These are phyloP conservation scores for Tremella fuciformis DNA, from an alignment of 768 basidiomycete species.

Conservation along the genomic window DNA sequence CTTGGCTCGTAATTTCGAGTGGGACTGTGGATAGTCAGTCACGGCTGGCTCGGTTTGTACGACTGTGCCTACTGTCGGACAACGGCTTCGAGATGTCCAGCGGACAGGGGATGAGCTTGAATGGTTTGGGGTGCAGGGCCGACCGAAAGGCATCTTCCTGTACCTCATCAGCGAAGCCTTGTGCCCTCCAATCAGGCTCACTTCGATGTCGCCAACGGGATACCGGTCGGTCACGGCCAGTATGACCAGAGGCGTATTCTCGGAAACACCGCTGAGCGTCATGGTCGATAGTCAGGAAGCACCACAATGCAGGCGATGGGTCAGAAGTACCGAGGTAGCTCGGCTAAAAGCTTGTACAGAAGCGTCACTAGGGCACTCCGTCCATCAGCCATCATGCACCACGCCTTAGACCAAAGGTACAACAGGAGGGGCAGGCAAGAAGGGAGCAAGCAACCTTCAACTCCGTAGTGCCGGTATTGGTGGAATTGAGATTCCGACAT, in stretches of 20 bases:
- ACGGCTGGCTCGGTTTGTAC: background rate
- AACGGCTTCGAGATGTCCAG: slow-evolving; percentile 3
- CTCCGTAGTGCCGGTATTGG: background rate
- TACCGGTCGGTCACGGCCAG: slow-evolving; percentile 2
- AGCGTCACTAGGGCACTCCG: too few species aligned
- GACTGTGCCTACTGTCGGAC: background rate
- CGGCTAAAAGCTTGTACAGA: too few species aligned
- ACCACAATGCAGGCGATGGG: too few species aligned
- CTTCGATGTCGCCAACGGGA: background rate
- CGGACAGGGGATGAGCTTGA: slow-evolving; percentile 4
- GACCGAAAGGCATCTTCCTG: background rate
- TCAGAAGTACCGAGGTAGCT: too few species aligned
- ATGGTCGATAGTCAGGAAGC: too few species aligned
- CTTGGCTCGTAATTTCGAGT: background rate
- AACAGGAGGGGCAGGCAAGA: too few species aligned
- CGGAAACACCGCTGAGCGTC: too few species aligned
- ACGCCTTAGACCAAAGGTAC: too few species aligned
- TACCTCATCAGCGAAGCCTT: too few species aligned
- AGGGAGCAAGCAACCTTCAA: too few species aligned
- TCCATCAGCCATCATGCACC: too few species aligned
- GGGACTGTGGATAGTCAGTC: background rate
- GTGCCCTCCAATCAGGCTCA: background rate
- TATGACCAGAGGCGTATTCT: background rate
- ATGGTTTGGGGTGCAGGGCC: slow-evolving; percentile 1
- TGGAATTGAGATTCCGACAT: background rate